Evolutionary conservation across 768 basidiomycete genomes (phyloP).

Genomic region (Trametes cinnabarina): DNA sequence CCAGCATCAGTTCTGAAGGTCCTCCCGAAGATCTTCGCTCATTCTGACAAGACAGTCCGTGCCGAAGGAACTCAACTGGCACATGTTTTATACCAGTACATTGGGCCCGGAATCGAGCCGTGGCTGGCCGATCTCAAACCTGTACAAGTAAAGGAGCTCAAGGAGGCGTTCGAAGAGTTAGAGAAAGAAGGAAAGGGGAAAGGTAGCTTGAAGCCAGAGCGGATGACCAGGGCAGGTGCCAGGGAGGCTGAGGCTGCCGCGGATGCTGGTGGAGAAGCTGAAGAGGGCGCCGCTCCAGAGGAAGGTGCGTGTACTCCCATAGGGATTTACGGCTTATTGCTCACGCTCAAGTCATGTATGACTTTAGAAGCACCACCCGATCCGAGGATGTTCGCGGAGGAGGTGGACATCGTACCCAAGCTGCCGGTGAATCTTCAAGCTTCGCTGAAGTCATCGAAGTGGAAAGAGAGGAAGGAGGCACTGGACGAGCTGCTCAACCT

Average conservation of each 20-base stretch:
- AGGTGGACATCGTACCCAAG: slow-evolving; percentile 72
- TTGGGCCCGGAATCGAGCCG: slow-evolving; percentile 76
- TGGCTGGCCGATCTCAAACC: slow-evolving; percentile 91
- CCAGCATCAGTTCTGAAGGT: slow-evolving; percentile 80
- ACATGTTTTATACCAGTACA: slow-evolving; percentile 78
- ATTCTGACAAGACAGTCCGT: slow-evolving; percentile 93
- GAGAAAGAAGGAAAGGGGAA: slow-evolving; percentile 85
- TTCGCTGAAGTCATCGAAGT: slow-evolving; percentile 84
- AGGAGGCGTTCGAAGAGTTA: slow-evolving; percentile 82
- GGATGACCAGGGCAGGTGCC: slow-evolving; percentile 73
- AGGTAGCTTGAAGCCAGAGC: slow-evolving; percentile 74
- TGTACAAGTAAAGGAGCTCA: slow-evolving; percentile 93
- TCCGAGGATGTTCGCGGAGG: slow-evolving; percentile 76
- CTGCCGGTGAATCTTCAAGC: slow-evolving; percentile 75
- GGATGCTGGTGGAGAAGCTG: slow-evolving; percentile 38
- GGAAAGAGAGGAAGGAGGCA: slow-evolving; percentile 96
- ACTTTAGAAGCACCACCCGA: slow-evolving; percentile 57
- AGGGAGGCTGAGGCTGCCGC: slow-evolving; percentile 60
- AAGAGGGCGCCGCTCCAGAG: slow-evolving; percentile 33
- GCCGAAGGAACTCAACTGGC: slow-evolving; percentile 82
- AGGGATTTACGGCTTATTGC: not conserved
- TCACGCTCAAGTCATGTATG: not conserved
- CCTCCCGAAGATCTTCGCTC: slow-evolving; percentile 90
- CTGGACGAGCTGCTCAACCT: slow-evolving; percentile 78
- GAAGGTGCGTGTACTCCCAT: slow-evolving; percentile 42